phyloP scores from a whole-genome alignment of 441 rosid species.

The Corymbia citriodora region DNA sequence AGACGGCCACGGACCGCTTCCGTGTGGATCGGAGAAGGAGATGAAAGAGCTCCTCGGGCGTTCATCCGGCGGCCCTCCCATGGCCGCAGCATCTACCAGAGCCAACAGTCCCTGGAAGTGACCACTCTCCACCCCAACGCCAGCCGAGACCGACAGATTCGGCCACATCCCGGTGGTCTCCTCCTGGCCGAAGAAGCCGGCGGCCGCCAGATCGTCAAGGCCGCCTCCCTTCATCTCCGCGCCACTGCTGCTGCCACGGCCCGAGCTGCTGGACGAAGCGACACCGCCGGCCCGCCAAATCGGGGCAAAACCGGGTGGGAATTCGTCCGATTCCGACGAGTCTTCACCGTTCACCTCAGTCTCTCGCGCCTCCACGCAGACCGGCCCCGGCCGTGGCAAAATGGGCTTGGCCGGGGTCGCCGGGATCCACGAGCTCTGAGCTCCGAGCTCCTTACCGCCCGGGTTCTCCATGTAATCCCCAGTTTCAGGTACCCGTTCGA shows the following conservation, averaged over 20 bases:
- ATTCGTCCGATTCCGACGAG: conserved; percentile 19
- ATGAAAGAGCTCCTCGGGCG: neutral
- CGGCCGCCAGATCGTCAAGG: neutral
- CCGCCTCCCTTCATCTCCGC: neutral
- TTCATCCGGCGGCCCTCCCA: neutral
- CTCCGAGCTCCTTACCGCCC: conserved; percentile 11
- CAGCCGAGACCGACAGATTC: conserved; percentile 6
- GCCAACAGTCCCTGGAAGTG: conserved; percentile 48
- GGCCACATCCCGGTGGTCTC: neutral
- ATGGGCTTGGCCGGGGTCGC: conserved; percentile 36
- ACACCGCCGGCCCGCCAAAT: conserved; percentile 6
- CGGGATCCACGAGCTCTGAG: conserved; percentile 39
- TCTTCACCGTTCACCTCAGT: conserved; percentile 12
- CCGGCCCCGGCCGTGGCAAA: conserved; percentile 19
- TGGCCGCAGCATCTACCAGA: conserved; percentile 35
- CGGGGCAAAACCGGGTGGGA: conserved; percentile 18
- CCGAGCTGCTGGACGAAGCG: conserved; percentile 2
- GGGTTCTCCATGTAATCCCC: conserved; percentile 17
- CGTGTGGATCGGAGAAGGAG: neutral
- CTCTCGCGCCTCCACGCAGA: conserved; percentile 18
- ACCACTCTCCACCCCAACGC: conserved; percentile 15
- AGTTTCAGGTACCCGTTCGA: neutral
- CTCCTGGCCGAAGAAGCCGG: neutral
- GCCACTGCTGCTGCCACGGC: neutral
- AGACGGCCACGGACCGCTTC: neutral